These are phyloP conservation scores for Alternaria arborescens DNA, from an alignment of 2,329 filamentous ascomycete genomes.

Conservation along the genomic window DNA sequence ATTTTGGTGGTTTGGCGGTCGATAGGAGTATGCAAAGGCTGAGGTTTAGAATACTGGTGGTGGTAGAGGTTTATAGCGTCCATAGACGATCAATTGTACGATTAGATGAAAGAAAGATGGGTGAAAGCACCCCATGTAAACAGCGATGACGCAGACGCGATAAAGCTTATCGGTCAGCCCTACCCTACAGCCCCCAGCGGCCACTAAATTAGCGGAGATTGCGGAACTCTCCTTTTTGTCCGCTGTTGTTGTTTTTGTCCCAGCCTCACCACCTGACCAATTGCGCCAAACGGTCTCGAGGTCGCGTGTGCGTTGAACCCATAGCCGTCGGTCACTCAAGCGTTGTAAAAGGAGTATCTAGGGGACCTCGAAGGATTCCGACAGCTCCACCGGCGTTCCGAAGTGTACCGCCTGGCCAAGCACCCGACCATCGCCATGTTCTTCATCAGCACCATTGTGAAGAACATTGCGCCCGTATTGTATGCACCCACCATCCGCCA, in stretches of 20 bases:
- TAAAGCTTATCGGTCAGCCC: conserved; percentile 20
- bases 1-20: conserved; percentile 17
- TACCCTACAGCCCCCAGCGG: conserved; percentile 20
- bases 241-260: neutral
- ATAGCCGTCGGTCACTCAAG: neutral
- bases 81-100: neutral
- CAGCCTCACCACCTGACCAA: neutral
- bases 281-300: neutral
- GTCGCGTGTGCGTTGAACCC: neutral
- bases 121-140: neutral
- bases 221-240: conserved; percentile 7
- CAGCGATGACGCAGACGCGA: conserved; percentile 5
- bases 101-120: neutral
- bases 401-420: conserved; percentile 2
- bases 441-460: conserved; percentile 47
- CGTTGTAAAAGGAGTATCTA: neutral
- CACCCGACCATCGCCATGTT: conserved; percentile 37
- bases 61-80: conserved; percentile 14
- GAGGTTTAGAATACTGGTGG: conserved; percentile 4
- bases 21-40: neutral
- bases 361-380: conserved; percentile 1
- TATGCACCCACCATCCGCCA: conserved; percentile 24
- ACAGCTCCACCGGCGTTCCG: conserved; percentile 12
- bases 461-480: conserved; percentile 51
- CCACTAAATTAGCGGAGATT: conserved; percentile 28